phyloP scores from a whole-genome alignment of 225 moss, liverwort and hornwort genomes.

The Sphagnum tenellum region DNA sequence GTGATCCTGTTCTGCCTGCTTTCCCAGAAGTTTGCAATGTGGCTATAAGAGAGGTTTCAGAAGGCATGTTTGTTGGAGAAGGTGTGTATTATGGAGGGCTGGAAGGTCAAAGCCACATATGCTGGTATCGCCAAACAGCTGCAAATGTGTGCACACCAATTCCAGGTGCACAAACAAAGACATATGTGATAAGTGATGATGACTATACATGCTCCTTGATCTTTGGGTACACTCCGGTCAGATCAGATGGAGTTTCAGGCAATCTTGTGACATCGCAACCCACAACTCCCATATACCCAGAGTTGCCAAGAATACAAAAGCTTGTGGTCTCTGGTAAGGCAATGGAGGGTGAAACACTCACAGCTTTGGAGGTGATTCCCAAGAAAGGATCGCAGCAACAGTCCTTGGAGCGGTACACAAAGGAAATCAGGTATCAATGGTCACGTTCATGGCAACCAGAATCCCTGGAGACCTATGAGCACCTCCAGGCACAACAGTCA shows the following conservation, averaged over 20 bases:
- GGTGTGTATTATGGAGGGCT: slow-evolving; percentile 20
- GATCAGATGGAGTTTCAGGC: slow-evolving; percentile 32
- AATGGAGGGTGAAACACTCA: slow-evolving; percentile 42
- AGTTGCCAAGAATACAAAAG: too few relatives aligned
- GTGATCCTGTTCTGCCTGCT: too few relatives aligned
- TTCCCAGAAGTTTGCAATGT: slow-evolving; percentile 27
- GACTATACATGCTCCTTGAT: not conserved
- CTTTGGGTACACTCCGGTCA: slow-evolving; percentile 37
- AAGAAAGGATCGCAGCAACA: slow-evolving; percentile 39
- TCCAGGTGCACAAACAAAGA: too few relatives aligned
- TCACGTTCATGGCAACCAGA: slow-evolving; percentile 6
- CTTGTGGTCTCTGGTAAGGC: slow-evolving; percentile 7
- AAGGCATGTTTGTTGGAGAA: slow-evolving; percentile 33
- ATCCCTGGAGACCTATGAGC: slow-evolving; percentile 19
- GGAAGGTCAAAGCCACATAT: too few relatives aligned
- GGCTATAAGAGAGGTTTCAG: slow-evolving; percentile 23
- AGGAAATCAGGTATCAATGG: slow-evolving; percentile 51
- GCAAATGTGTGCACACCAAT: slow-evolving; percentile 2
- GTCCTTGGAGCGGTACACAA: slow-evolving; percentile 48
- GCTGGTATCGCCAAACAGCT: slow-evolving; percentile 23
- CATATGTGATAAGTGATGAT: too few relatives aligned
- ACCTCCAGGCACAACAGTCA: slow-evolving; percentile 37
- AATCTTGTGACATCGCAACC: slow-evolving; percentile 20
- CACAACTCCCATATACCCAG: too few relatives aligned
- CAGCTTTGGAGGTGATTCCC: slow-evolving; percentile 49